phyloP scores from a whole-genome alignment of 1,284 basidiomycete genomes.

The Puccinia hordei region DNA sequence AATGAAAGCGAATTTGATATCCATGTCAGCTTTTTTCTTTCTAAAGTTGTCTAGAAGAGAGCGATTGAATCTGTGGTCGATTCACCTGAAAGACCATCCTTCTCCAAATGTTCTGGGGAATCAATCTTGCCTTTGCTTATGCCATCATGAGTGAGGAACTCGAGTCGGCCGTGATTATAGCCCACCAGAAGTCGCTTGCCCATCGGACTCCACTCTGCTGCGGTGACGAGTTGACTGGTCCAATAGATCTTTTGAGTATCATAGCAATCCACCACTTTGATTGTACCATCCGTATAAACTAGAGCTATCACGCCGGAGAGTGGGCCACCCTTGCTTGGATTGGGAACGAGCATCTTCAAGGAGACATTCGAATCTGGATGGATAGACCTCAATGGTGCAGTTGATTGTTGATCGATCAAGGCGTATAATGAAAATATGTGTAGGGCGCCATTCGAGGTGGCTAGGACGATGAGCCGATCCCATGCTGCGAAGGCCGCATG shows the following conservation, averaged over 20 bases:
- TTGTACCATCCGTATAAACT: constrained; percentile 27
- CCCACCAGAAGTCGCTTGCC: constrained; percentile 46
- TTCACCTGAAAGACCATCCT: constrained; percentile 35
- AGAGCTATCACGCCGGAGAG: constrained; percentile 16
- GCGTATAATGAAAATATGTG: constrained; percentile 37
- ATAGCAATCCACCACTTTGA: constrained; percentile 42
- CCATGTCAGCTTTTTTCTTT: neutral
- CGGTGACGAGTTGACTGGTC: constrained; percentile 28
- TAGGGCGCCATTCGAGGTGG: constrained; percentile 46
- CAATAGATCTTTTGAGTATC: constrained; percentile 29
- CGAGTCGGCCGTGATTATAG: constrained; percentile 38
- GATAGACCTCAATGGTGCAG: neutral
- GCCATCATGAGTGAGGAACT: constrained; percentile 46
- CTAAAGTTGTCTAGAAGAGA: too few relatives aligned
- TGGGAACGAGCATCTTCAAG: constrained; percentile 29
- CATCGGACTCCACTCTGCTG: constrained; percentile 51
- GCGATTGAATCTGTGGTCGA: neutral
- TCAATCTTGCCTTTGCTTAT: constrained; percentile 43
- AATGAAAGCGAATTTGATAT: neutral
- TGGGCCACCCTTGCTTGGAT: constrained; percentile 37
- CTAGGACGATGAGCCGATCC: constrained; percentile 39
- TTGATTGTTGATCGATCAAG: constrained; percentile 8
- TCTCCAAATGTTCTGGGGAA: constrained; percentile 15
- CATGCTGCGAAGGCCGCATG: constrained; percentile 49
- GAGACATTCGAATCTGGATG: constrained; percentile 14